A percentile compares a stretch with the other conserved stretches of the same genome.
These are phyloP conservation scores for Hirsutella thompsonii DNA, from an alignment of 2,329 filamentous ascomycete genomes.

Conservation along the genomic window DNA sequence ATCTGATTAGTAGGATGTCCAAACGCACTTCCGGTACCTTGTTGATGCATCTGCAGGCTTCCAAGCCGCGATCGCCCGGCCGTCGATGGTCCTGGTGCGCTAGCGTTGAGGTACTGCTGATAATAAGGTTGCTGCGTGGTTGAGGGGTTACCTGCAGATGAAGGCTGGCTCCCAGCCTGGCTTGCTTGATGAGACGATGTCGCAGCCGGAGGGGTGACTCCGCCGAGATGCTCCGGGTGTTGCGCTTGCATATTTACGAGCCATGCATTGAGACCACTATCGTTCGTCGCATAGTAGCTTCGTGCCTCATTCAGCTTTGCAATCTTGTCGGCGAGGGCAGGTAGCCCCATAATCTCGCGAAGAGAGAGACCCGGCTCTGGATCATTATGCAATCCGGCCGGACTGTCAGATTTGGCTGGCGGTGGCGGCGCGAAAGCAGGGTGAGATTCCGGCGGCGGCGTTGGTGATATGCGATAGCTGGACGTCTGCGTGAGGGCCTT, in stretches of 20 bases:
- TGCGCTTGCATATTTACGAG: constrained; percentile 29
- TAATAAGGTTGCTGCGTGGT: constrained; percentile 35
- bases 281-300: constrained; percentile 53
- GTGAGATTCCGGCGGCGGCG: constrained; percentile 25
- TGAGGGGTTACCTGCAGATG: constrained; percentile 11
- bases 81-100: constrained; percentile 15
- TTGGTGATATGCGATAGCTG: constrained; percentile 20
- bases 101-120: constrained; percentile 41
- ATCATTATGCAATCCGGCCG: constrained; percentile 1
- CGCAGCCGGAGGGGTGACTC: constrained; percentile 7
- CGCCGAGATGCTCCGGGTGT: constrained; percentile 34
- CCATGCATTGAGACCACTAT: constrained; percentile 61
- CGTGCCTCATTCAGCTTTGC: constrained; percentile 61
- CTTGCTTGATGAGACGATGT: constrained; percentile 5
- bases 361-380: constrained; percentile 40
- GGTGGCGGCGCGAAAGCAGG: constrained; percentile 12
- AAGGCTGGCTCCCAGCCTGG: constrained; percentile 9
- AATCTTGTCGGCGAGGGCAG: constrained; percentile 55
- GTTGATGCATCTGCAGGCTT: constrained; percentile 21
- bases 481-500: constrained; percentile 23
- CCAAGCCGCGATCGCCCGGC: constrained; percentile 22
- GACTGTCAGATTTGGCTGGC: constrained; percentile 5
- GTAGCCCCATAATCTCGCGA: constrained; percentile 63
- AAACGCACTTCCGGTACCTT: constrained; percentile 30
- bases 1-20: constrained; percentile 49